Base-by-base conservation (phyloP, 495 filamentous ascomycete species). In the Aspergillus saccharolyticus region DNA sequence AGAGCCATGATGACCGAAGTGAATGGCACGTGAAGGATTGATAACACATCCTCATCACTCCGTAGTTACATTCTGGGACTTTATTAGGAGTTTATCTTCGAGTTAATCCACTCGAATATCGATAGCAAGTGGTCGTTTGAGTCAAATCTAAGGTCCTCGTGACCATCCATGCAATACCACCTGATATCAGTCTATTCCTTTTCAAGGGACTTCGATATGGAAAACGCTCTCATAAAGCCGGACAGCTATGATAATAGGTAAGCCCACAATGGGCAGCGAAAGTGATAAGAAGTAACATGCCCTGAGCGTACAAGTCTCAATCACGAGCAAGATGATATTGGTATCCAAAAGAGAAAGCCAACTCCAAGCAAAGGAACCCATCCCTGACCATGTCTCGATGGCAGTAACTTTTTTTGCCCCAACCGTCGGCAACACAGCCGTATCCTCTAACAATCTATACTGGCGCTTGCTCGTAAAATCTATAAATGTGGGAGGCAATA, bases 381-480 rank as follows among this genome's bases (percentile, higher is more conserved):
- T 54, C 44, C 52, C 50, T 56, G 51, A 54, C 25, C 53, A 61
- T 54, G 57, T 52, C 53, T 48, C 25, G 46, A 46, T 39, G 59
- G 59, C 60, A 59, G 48, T 58, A 57, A 58, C 44, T 62, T 64
- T 66, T 57, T 43, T 51, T 54, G 46, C 46, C 51, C 54, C 61
- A 55, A 53, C 59, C 59, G 54, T 62, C 46, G 30, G 45, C 56
- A 59, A 51, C 49, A 49, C 55, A 55, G 54, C 49, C 55, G 59
- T 55, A 52, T 58, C 54, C 53, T 60, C 54, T 65, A 67, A 54
- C 58, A 58, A 33, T 67, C 65, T 67, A 65, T 63, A 30, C 51
- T 53, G 57, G 63, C 59, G 62, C 57, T 54, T 52, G 19, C 54
- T 63, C 56, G 53, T 55, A 42, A 53, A 60, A 53, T 67, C 65